Conservation (phyloP, 164 flowering plant species). For the Hamamelis virginiana region DNA sequence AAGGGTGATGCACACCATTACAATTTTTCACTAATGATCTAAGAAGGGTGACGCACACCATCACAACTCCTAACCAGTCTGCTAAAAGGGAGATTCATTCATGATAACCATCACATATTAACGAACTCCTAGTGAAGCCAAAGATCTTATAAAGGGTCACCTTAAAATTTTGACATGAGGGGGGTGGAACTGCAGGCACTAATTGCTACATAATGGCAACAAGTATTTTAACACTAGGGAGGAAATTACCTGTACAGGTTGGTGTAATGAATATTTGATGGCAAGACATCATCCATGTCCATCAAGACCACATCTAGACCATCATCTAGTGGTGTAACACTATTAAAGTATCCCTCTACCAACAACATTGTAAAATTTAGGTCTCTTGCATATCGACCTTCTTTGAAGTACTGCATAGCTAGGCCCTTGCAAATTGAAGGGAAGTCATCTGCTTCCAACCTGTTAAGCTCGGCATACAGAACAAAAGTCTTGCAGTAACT, state of each 20-base stretch:
- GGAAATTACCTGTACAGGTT: constrained; percentile 32
- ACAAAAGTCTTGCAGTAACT: constrained; percentile 42
- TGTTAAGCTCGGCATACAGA: constrained; percentile 51
- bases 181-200: not conserved
- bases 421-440: constrained; percentile 47
- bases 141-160: not conserved
- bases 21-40: too few relatives aligned
- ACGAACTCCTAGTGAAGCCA: not conserved
- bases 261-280: constrained; percentile 17
- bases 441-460: constrained; percentile 31
- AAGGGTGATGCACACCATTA: too few relatives aligned
- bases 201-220: not conserved
- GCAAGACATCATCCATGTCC: constrained; percentile 54
- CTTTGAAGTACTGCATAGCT: constrained; percentile 36
- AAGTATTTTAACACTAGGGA: not conserved
- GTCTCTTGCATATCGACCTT: constrained; percentile 49
- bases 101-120: too few relatives aligned
- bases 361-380: constrained; percentile 29
- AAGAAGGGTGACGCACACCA: too few relatives aligned
- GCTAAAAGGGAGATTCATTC: too few relatives aligned
- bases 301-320: constrained; percentile 53
- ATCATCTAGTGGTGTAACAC: constrained; percentile 30
- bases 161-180: not conserved
- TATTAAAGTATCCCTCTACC: constrained; percentile 36
- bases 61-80: too few relatives aligned